Conservation (phyloP, 805 yeast genomes). For the Barnettozyma sucrosica region DNA sequence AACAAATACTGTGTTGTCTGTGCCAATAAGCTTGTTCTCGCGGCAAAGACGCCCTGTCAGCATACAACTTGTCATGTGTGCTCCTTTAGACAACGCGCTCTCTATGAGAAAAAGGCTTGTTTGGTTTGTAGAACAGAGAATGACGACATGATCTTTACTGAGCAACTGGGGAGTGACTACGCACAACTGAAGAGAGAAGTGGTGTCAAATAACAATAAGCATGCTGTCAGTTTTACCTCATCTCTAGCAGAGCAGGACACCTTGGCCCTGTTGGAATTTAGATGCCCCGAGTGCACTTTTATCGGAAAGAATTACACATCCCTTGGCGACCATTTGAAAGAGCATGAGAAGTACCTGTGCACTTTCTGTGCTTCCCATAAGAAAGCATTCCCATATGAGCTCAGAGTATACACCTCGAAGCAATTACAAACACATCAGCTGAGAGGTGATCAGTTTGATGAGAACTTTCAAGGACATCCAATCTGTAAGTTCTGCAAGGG, state of each 20-base stretch:
- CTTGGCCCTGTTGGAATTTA: conserved; percentile 43
- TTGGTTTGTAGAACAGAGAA: conserved; percentile 78
- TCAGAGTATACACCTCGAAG: conserved; percentile 52
- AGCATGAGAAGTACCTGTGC: conserved; percentile 66
- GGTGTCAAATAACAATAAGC: conserved; percentile 35
- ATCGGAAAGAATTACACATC: conserved; percentile 29
- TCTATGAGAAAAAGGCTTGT: conserved; percentile 70
- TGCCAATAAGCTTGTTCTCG: conserved; percentile 60
- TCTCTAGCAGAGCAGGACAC: conserved; percentile 42
- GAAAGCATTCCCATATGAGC: conserved; percentile 70
- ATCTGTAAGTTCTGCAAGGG: conserved; percentile 74
- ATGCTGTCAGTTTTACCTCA: conserved; percentile 57
- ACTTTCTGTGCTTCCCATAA: conserved; percentile 72
- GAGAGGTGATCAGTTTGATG: conserved; percentile 54
- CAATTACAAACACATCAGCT: conserved; percentile 65
- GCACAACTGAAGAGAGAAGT: conserved; percentile 32
- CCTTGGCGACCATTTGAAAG: conserved; percentile 51
- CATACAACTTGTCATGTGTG: conserved; percentile 83
- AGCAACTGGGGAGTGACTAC: conserved; percentile 33
- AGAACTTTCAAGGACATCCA: conserved; percentile 87
- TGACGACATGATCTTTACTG: conserved; percentile 51
- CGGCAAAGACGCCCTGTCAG: conserved; percentile 75
- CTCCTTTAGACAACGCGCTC: conserved; percentile 73
- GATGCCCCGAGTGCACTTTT: conserved; percentile 40
- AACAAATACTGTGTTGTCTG: conserved; percentile 69